Base-by-base conservation (phyloP, 495 filamentous ascomycete genomes). In the Xylona heveae region DNA sequence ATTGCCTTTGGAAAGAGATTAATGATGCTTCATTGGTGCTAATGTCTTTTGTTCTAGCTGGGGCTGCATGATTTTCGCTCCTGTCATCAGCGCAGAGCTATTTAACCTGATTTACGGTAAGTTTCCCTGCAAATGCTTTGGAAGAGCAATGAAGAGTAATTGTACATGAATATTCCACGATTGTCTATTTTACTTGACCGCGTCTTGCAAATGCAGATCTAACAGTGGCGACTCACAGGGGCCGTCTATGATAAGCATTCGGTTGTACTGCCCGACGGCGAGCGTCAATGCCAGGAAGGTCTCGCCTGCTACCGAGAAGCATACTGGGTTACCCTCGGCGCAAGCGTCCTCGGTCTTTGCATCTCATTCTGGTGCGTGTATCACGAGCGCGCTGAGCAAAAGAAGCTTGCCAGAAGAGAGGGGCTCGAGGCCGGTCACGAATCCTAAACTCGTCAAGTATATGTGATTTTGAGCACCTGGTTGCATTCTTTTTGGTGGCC, bases 21-120 rank as follows among this genome's bases (percentile, higher is more conserved):
- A 30, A 10, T 10, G 3, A 30, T 4, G 3, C 4, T 13, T 4
- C 3, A 8, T 1, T 15, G 8, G 9, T 30, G 3, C 4, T 30
- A 30, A 30, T 14, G 8, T 16, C 8, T 30, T 3, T 30, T 44
- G 40, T 12, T 39, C 50, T 17, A 59, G 57, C 51, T 97, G 85
- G 81, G 88, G 88, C 20, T 74, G 71, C 41, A 92, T 97, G 77
- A 94, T 78, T 0, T 54, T 95, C 12, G 68, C 74, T 8, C 82
- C 84, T 0, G 74, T 91, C 4, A 54, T 93, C 31, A 79, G 69
- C 12, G 79, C 79, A 24, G 90, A 95, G 35, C 51, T 92, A 19
- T 94, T 94, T 57, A 95, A 94, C 51, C 51, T 95, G 3, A 63
- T 81, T 27, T 97, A 95, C 47, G 78, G 79, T 34, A 40, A 43